Evolutionary conservation across 495 filamentous ascomycete species (phyloP).

Genomic region (Tricharina praecox): DNA sequence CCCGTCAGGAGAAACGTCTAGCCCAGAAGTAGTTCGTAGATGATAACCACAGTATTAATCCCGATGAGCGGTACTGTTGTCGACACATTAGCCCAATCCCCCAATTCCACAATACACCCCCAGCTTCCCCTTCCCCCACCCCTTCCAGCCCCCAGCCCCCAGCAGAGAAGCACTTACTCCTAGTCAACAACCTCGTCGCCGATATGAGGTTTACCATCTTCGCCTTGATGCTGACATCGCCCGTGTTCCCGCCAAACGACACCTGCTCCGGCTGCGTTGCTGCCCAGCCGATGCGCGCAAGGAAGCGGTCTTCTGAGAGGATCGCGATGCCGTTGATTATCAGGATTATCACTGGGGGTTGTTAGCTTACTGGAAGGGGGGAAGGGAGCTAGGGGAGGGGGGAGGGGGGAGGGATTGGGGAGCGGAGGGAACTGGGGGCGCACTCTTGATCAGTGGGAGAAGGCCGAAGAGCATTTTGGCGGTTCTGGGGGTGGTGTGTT

Average conservation of each 20-base stretch:
- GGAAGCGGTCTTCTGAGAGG: conserved; percentile 92
- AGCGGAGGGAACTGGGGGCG: background rate
- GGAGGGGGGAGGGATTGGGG: no score
- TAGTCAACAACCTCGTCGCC: conserved; percentile 80
- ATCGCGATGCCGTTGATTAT: conserved; percentile 88
- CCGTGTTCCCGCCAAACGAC: background rate
- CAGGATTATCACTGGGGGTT: conserved; percentile 38
- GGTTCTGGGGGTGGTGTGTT: background rate
- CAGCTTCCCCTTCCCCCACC: background rate
- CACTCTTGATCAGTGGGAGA: conserved; percentile 24
- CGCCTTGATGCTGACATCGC: conserved; percentile 55
- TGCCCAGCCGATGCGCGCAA: conserved; percentile 84
- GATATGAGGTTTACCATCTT: conserved; percentile 79
- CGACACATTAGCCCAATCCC: conserved; percentile 11
- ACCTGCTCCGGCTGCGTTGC: conserved; percentile 11
- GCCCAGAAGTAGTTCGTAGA: conserved; percentile 76
- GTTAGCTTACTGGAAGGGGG: no score
- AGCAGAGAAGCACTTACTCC: conserved; percentile 46
- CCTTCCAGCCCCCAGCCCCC: background rate
- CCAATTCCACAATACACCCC: background rate
- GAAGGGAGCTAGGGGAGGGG: no score
- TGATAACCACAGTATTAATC: conserved; percentile 76
- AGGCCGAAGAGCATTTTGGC: conserved; percentile 20
- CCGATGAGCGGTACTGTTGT: conserved; percentile 74
- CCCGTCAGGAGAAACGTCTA: no score